Evolutionary conservation across 768 basidiomycete genomes (phyloP).

Genomic region (Gymnopilus junonius): DNA sequence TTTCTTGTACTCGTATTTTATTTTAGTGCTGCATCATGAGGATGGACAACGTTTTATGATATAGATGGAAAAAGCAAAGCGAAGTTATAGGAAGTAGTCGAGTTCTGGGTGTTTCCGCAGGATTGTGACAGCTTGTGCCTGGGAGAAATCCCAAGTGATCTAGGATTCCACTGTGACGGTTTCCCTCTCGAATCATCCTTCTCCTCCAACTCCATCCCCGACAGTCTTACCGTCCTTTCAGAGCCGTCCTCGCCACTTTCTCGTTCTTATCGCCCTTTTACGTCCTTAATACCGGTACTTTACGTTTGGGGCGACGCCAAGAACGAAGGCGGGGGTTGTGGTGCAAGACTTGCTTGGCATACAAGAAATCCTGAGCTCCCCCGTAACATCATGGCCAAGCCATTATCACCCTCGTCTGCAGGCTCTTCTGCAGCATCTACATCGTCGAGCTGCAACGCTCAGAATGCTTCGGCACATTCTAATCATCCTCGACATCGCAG

Average conservation of each 20-base stretch:
- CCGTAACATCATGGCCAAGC: constrained; percentile 58
- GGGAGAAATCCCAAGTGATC: constrained; percentile 25
- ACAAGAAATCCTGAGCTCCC: constrained; percentile 33
- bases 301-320: constrained; percentile 3
- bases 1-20: constrained; percentile 1
- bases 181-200: constrained; percentile 23
- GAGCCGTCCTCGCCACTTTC: constrained; percentile 1
- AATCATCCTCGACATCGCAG: constrained; percentile 23
- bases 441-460: constrained; percentile 15
- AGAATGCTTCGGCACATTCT: constrained; percentile 4
- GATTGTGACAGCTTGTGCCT: constrained; percentile 20
- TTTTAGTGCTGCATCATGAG: constrained; percentile 4
- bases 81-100: neutral
- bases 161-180: constrained; percentile 20
- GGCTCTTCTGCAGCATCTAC: constrained; percentile 27
- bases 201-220: constrained; percentile 12
- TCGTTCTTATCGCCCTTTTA: neutral
- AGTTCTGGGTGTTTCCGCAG: constrained; percentile 9
- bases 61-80: neutral
- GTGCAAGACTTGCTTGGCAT: constrained; percentile 45
- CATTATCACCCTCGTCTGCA: constrained; percentile 41
- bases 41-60: constrained; percentile 9
- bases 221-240: neutral
- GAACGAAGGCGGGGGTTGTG: constrained; percentile 14
- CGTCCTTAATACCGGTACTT: neutral